phyloP scores from a whole-genome alignment of 2,329 filamentous ascomycete genomes.

The Alternaria gansuensis region DNA sequence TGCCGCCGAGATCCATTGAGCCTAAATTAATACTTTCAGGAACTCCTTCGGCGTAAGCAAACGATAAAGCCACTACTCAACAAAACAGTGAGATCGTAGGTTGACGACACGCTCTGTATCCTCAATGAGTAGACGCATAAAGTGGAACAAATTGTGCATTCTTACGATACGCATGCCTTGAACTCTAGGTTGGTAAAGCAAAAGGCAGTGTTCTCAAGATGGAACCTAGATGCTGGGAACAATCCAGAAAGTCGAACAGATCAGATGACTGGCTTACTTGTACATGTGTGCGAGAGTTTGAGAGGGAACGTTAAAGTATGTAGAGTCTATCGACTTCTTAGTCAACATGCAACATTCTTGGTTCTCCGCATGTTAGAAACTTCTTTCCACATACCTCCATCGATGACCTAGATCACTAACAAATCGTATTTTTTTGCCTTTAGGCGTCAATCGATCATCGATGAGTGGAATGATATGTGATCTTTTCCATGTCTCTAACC shows the following conservation, averaged over 20 bases:
- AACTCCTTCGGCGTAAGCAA: background rate
- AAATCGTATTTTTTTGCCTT: background rate
- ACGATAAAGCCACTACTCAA: background rate
- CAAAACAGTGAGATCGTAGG: background rate
- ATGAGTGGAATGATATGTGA: conserved; percentile 13
- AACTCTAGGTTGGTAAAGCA: background rate
- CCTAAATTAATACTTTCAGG: background rate
- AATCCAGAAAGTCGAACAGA: background rate
- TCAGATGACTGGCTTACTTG: background rate
- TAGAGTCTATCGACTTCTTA: too few species aligned
- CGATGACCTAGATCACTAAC: background rate
- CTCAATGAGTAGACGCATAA: background rate
- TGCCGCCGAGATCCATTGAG: conserved; percentile 12
- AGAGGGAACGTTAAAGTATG: too few species aligned
- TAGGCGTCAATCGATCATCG: background rate
- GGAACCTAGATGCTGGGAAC: too few species aligned
- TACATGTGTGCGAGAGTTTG: too few species aligned
- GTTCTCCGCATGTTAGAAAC: background rate
- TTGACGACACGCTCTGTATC: background rate
- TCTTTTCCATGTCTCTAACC: conserved; percentile 1
- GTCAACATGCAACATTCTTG: background rate
- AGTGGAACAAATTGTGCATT: background rate
- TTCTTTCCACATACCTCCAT: background rate
- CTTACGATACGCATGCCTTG: background rate
- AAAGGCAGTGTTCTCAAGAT: background rate